A percentile compares a stretch with the other conserved stretches of the same genome.
These are phyloP conservation scores for Crataegus laevigata DNA, from an alignment of 306 rosid genomes.

Conservation along the genomic window DNA sequence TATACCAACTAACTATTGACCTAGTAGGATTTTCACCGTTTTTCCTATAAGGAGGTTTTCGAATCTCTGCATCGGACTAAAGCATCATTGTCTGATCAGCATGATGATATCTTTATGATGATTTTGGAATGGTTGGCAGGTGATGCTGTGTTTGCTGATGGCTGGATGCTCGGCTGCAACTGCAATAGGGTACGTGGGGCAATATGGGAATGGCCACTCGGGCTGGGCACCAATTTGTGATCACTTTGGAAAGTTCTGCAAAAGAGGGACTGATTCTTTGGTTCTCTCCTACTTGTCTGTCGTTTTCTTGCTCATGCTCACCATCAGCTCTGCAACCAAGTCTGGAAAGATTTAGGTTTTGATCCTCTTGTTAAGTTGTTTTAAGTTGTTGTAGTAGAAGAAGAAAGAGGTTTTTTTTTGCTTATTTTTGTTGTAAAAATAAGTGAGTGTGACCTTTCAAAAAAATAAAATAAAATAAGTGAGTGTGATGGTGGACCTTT, in stretches of 20 bases:
- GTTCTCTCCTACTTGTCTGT: conserved; percentile 39
- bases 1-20: background rate
- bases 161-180: conserved; percentile 45
- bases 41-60: background rate
- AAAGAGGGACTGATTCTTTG: conserved; percentile 20
- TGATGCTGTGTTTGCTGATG: conserved; percentile 24
- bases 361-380: background rate
- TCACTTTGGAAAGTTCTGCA: conserved; percentile 30
- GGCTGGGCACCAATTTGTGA: conserved; percentile 53
- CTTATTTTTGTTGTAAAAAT: background rate
- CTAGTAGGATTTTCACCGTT: background rate
- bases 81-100: background rate
- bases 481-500: background rate
- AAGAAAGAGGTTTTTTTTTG: background rate
- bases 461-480: too few relatives aligned
- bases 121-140: conserved; percentile 11
- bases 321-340: conserved; percentile 29
- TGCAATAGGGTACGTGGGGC: conserved; percentile 44
- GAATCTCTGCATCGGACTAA: background rate
- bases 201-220: conserved; percentile 37
- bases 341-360: conserved; percentile 22
- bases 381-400: background rate
- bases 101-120: background rate
- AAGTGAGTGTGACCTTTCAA: background rate
- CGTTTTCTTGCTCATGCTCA: conserved; percentile 27